Base-by-base conservation (phyloP, 2,329 filamentous ascomycete genomes). In the Bipolaris victoriae region DNA sequence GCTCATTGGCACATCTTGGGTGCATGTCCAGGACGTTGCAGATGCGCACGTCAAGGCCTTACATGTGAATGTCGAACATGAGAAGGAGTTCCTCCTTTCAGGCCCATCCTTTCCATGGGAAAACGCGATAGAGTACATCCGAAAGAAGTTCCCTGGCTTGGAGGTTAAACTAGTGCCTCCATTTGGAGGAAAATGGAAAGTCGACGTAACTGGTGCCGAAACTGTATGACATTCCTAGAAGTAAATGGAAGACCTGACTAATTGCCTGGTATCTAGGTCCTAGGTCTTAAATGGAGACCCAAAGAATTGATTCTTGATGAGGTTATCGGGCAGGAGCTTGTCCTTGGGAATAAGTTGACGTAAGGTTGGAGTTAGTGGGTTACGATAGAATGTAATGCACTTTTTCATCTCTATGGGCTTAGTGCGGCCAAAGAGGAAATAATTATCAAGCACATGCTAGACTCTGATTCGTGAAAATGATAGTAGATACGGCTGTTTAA, bases 21-120 rank as follows among this genome's bases (percentile, higher is more conserved):
- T 73, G 0, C 64, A 74, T 22, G 64, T 73, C 3, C 49, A 58
- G n/a, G 67, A 74, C 37, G 66, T 72, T 18, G 68, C 70, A 1
- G 43, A 60, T 22, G 66, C 65, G 20, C 71, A 74, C 35, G 18
- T 73, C 9, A 59, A 50, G 33, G 68, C 67, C 16, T 41, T 63
- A 1, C 16, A 39, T 6, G n/a, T 33, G 7, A 33, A 48, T 9
- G 16, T 56, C 3, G 4, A 41, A 39, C 39, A 40, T 40, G 39
- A 9, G 10, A 40, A 40, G 39, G 33, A 45, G 9, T 45, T 31
- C 6, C 24, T 45, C 24, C 18, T 22, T 40, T 13, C 39, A 22
- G 10, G 11, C 6, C 39, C 39, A 22, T 22, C 39, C 22, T 40
- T 20, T 22, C 39, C 3, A 40, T 40, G 18, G 18, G 39, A 40